Evolutionary conservation across 306 rosid genomes (phyloP).

Genomic region (Malus orientalis): DNA sequence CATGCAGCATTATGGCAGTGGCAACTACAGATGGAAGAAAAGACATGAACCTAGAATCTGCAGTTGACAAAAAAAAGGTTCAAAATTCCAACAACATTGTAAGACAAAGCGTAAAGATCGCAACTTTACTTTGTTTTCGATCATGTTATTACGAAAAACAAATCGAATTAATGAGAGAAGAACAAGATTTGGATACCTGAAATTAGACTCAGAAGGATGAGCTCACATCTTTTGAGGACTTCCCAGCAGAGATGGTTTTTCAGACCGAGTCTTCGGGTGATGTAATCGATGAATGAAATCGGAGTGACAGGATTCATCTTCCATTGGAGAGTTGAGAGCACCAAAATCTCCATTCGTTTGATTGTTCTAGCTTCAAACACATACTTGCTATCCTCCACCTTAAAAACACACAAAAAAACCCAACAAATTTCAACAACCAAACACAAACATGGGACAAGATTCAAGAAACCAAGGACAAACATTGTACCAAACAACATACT

Average conservation of each 20-base stretch:
- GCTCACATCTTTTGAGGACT: constrained; percentile 50
- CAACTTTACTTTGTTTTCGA: background rate
- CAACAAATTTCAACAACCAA: background rate
- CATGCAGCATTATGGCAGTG: constrained; percentile 68
- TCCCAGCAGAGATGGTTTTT: constrained; percentile 60
- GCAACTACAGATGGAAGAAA: constrained; percentile 77
- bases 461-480: background rate
- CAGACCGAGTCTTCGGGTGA: constrained; percentile 56
- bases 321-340: constrained; percentile 85
- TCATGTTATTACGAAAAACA: background rate
- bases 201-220: constrained; percentile 43
- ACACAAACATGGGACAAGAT: background rate
- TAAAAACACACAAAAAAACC: background rate
- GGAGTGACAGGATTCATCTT: constrained; percentile 85
- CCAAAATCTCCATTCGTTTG: constrained; percentile 76
- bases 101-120: background rate
- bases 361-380: constrained; percentile 72
- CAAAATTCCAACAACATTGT: background rate
- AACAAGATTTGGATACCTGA: constrained; percentile 32
- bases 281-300: constrained; percentile 63
- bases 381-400: constrained; percentile 66
- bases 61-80: background rate
- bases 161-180: background rate
- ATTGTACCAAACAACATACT: constrained; percentile 27
- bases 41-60: constrained; percentile 65